Percentiles rank a stretch among this genome's conserved stretches.
Evolutionary conservation across 495 filamentous ascomycete species (phyloP).

Genomic region (Neurospora tetraspora): DNA sequence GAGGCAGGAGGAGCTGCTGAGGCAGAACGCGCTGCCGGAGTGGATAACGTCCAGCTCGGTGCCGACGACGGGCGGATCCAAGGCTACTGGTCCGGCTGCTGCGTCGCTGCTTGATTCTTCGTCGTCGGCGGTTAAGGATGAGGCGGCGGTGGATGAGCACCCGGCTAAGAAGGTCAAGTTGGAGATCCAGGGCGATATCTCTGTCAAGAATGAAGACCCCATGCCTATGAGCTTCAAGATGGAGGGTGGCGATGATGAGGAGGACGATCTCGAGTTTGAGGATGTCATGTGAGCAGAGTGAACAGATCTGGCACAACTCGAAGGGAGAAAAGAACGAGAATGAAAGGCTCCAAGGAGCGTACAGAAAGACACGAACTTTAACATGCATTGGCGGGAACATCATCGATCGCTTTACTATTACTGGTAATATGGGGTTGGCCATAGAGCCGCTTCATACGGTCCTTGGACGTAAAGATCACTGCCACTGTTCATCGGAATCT

Average conservation of each 20-base stretch:
- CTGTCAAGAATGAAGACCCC: constrained; percentile 30
- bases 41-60: constrained; percentile 91
- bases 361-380: not conserved
- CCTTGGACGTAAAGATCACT: not conserved
- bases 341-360: not conserved
- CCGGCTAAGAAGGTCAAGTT: constrained; percentile 47
- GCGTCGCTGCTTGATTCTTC: constrained; percentile 6
- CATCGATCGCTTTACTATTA: not conserved
- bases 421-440: not conserved
- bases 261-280: constrained; percentile 56
- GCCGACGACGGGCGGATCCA: constrained; percentile 18
- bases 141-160: constrained; percentile 28
- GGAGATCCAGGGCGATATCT: constrained; percentile 34
- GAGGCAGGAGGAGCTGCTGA: constrained; percentile 62
- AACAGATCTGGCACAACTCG: not conserved
- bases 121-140: constrained; percentile 1
- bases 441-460: not conserved
- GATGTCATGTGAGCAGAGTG: constrained; percentile 35
- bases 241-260: constrained; percentile 41
- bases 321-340: not conserved
- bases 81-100: constrained; percentile 11
- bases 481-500: not conserved
- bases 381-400: not conserved
- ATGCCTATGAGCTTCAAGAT: constrained; percentile 41
- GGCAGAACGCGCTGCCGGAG: constrained; percentile 75